These are phyloP conservation scores for Pseudogymnoascus sp. DNA, from an alignment of 2,329 filamentous ascomycete genomes.

Conservation along the genomic window DNA sequence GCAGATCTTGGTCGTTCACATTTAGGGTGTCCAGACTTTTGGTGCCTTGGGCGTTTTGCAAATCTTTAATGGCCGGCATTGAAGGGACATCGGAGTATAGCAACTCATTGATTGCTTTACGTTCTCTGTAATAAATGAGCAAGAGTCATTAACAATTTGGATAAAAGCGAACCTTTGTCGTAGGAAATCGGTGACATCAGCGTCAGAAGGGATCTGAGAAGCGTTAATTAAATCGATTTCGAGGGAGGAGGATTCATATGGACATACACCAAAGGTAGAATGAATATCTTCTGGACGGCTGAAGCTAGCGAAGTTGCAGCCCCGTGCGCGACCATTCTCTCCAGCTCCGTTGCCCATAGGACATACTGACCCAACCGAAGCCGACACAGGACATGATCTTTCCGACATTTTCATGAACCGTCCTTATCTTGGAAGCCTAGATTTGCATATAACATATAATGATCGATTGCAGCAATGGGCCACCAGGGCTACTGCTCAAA, in stretches of 20 bases:
- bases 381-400: conserved; percentile 22
- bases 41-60: conserved; percentile 39
- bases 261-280: conserved; percentile 33
- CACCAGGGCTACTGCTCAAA: conserved; percentile 14
- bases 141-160: conserved; percentile 11
- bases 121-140: conserved; percentile 32
- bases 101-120: conserved; percentile 31
- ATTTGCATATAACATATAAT: not conserved
- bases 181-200: conserved; percentile 42
- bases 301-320: conserved; percentile 32
- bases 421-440: conserved; percentile 7
- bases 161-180: conserved; percentile 34
- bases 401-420: conserved; percentile 21
- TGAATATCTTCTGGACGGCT: conserved; percentile 29
- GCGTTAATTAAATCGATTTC: conserved; percentile 16
- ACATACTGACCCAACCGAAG: conserved; percentile 17
- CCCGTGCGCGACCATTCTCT: conserved; percentile 27
- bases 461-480: not conserved
- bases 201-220: conserved; percentile 38
- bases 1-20: conserved; percentile 42
- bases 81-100: conserved; percentile 24
- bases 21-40: conserved; percentile 45
- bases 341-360: conserved; percentile 17
- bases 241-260: not conserved
- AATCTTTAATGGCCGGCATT: conserved; percentile 39